Conservation (phyloP, 495 filamentous ascomycete species). For the Penicillium herquei region DNA sequence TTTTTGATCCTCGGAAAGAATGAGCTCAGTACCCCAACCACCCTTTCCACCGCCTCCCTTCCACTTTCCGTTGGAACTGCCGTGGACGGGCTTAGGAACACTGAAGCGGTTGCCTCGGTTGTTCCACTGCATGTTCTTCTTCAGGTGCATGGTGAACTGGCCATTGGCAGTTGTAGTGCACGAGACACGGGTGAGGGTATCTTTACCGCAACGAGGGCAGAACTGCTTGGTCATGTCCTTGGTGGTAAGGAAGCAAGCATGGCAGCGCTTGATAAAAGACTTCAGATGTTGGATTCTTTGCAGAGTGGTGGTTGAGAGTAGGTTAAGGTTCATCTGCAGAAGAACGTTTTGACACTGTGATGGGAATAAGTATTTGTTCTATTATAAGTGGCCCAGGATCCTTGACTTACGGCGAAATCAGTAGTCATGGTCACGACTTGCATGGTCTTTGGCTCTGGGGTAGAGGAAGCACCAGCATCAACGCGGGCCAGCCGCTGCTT, state of each 20-base stretch:
- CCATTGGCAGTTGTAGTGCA: constrained; percentile 81
- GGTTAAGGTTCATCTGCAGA: constrained; percentile 89
- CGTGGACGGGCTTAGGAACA: constrained; percentile 86
- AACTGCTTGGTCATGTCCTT: constrained; percentile 90
- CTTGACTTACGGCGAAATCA: constrained; percentile 76
- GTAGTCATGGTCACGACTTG: constrained; percentile 85
- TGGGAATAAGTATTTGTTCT: not conserved
- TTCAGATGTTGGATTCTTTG: constrained; percentile 75
- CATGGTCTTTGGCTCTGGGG: constrained; percentile 59
- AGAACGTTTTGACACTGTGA: constrained; percentile 77
- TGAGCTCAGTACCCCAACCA: constrained; percentile 78
- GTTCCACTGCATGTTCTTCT: constrained; percentile 96
- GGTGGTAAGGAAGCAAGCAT: constrained; percentile 85
- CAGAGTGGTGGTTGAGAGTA: constrained; percentile 70
- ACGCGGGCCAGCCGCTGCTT: constrained; percentile 76
- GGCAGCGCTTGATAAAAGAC: constrained; percentile 87
- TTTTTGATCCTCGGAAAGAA: constrained; percentile 94
- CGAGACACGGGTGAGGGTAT: constrained; percentile 79
- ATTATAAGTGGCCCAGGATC: too few species aligned
- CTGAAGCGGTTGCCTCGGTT: constrained; percentile 85
- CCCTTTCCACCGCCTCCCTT: constrained; percentile 76
- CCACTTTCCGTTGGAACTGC: constrained; percentile 72
- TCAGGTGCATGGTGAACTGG: constrained; percentile 82
- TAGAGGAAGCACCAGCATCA: constrained; percentile 42
- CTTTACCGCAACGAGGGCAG: constrained; percentile 85